Evolutionary conservation across 1,139 yeast species (phyloP).

Genomic region (Zygosaccharomyces pseudobailii): DNA sequence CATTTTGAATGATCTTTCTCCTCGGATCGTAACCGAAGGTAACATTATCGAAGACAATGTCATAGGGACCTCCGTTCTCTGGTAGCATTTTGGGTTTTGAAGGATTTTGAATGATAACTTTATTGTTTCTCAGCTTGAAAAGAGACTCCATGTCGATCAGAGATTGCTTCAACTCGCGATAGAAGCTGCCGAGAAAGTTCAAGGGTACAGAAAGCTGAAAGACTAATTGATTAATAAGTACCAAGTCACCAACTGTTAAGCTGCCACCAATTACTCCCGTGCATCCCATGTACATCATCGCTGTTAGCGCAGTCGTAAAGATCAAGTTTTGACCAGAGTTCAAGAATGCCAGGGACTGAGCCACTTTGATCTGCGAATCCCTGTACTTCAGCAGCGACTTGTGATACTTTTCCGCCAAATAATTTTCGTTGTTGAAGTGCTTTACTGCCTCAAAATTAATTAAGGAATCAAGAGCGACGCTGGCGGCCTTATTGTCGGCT

Average conservation of each 20-base stretch:
- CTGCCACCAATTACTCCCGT: conserved; percentile 80
- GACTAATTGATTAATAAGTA: conserved; percentile 90
- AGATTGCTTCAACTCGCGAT: conserved; percentile 89
- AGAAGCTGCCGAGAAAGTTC: conserved; percentile 91
- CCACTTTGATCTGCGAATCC: conserved; percentile 79
- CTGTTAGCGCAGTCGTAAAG: conserved; percentile 86
- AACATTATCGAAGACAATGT: conserved; percentile 84
- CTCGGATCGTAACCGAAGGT: conserved; percentile 89
- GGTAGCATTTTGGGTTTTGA: conserved; percentile 48
- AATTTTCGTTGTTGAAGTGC: conserved; percentile 83
- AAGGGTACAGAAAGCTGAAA: conserved; percentile 93
- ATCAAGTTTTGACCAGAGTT: conserved; percentile 91
- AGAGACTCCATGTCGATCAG: conserved; percentile 88
- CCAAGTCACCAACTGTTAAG: conserved; percentile 91
- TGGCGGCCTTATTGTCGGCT: conserved; percentile 93
- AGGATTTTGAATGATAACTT: conserved; percentile 64
- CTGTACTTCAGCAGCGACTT: conserved; percentile 71
- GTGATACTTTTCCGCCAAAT: conserved; percentile 77
- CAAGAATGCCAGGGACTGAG: conserved; percentile 84
- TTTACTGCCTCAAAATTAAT: conserved; percentile 94
- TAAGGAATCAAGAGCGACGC: conserved; percentile 88
- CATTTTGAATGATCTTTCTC: conserved; percentile 77
- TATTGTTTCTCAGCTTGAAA: conserved; percentile 74
- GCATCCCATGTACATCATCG: conserved; percentile 99
- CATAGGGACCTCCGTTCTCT: conserved; percentile 46